Conservation (phyloP, 2,329 filamentous ascomycete species). For the Microcyclospora tardicrescens region DNA sequence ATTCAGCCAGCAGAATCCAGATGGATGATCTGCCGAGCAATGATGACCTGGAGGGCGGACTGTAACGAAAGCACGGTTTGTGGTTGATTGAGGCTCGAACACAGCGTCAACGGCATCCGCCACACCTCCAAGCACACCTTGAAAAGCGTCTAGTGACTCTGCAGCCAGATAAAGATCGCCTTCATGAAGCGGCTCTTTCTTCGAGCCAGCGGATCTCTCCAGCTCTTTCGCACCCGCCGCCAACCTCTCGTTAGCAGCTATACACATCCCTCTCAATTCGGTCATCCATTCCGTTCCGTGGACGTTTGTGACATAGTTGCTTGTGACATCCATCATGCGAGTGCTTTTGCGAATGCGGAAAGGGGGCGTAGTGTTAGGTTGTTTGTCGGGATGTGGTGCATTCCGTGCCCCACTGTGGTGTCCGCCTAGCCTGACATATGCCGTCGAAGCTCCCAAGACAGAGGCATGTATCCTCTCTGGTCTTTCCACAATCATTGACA, state of each 20-base stretch:
- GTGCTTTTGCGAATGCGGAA: slow-evolving; percentile 77
- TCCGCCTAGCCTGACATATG: slow-evolving; percentile 81
- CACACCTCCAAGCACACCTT: slow-evolving; percentile 83
- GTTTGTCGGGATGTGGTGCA: slow-evolving; percentile 49
- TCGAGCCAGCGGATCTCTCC: slow-evolving; percentile 35
- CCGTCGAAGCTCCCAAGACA: slow-evolving; percentile 67
- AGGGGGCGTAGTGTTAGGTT: slow-evolving; percentile 46
- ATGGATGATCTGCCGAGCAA: slow-evolving; percentile 77
- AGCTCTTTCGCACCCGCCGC: slow-evolving; percentile 68
- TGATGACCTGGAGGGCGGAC: slow-evolving; percentile 91
- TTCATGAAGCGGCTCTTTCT: slow-evolving; percentile 60
- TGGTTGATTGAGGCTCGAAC: slow-evolving; percentile 40
- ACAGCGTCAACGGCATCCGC: slow-evolving; percentile 85
- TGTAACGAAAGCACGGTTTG: slow-evolving; percentile 65
- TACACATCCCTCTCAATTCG: slow-evolving; percentile 75
- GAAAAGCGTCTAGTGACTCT: slow-evolving; percentile 74
- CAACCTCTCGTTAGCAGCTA: slow-evolving; percentile 63
- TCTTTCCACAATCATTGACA: slow-evolving; percentile 79
- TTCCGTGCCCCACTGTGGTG: slow-evolving; percentile 59
- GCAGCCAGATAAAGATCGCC: slow-evolving; percentile 84
- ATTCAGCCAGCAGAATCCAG: slow-evolving; percentile 97
- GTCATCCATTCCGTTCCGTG: slow-evolving; percentile 91
- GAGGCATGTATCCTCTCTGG: slow-evolving; percentile 82
- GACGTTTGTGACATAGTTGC: slow-evolving; percentile 72
- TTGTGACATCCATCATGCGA: slow-evolving; percentile 56